Conservation (phyloP, 1,284 basidiomycete species). For the Erythrobasidium hasegawianum region DNA sequence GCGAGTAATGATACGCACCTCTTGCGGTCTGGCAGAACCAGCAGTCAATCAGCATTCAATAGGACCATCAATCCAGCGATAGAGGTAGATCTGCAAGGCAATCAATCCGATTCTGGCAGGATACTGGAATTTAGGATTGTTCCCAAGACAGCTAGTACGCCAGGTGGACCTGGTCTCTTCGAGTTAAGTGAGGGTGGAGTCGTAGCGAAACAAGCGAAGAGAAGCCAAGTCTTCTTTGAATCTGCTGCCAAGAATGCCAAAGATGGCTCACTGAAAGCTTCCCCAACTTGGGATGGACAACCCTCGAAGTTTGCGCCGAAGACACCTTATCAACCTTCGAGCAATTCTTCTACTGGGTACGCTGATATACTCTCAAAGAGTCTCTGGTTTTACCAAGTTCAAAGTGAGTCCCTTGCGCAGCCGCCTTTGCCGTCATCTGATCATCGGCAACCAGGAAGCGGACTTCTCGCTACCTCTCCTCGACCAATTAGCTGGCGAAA, state of each 20-base stretch:
- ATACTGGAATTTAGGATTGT: no score
- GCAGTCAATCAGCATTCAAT: background rate
- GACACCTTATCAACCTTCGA: conserved; percentile 22
- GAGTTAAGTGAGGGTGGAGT: background rate
- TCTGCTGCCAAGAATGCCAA: background rate
- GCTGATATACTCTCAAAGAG: conserved; percentile 25
- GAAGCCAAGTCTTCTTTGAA: background rate
- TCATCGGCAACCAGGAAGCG: conserved; percentile 6
- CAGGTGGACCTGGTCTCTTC: background rate
- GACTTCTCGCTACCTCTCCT: conserved; percentile 1
- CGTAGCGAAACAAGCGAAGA: background rate
- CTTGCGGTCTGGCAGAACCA: background rate
- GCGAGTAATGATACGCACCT: background rate
- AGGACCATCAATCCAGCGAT: conserved; percentile 1
- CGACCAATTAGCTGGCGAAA: conserved; percentile 78
- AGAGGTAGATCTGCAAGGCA: background rate
- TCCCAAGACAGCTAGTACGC: background rate
- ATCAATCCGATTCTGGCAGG: background rate
- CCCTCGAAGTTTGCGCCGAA: conserved; percentile 15
- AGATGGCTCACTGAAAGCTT: background rate
- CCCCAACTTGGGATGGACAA: conserved; percentile 19
- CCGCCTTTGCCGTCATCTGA: conserved; percentile 51
- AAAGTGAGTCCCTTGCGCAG: conserved; percentile 55
- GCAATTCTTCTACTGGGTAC: conserved; percentile 8
- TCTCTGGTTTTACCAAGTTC: conserved; percentile 86